A percentile compares a stretch with the other conserved stretches of the same genome.
Conservation (phyloP, 2,329 filamentous ascomycete species). For the Chaetothyriales sp. region DNA sequence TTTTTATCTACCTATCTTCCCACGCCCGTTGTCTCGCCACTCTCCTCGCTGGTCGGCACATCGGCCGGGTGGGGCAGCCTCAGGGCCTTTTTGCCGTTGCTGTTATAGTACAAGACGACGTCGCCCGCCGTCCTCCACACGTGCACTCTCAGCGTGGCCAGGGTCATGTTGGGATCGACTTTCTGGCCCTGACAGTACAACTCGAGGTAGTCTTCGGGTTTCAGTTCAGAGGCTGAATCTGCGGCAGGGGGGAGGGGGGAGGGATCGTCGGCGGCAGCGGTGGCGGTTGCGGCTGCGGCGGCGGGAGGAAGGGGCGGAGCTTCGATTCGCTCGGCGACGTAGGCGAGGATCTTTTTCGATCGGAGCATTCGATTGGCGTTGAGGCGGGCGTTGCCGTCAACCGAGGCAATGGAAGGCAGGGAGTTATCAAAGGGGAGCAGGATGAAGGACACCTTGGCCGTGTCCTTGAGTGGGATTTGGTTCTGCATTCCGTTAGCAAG, state of each 20-base stretch:
- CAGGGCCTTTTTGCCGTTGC: conserved; percentile 63
- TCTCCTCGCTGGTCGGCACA: conserved; percentile 14
- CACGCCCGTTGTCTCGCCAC: conserved; percentile 13
- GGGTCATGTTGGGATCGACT: conserved; percentile 69
- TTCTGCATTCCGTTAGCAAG: conserved; percentile 40
- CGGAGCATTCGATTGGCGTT: conserved; percentile 96
- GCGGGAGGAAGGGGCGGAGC: conserved; percentile 28
- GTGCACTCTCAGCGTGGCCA: conserved; percentile 83
- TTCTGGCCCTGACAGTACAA: conserved; percentile 69
- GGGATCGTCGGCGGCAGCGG: not conserved
- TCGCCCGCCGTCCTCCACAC: conserved; percentile 94
- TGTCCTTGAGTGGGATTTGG: conserved; percentile 70
- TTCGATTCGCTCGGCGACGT: conserved; percentile 86
- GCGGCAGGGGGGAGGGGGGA: not conserved
- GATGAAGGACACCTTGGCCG: conserved; percentile 89
- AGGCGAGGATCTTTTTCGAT: conserved; percentile 84
- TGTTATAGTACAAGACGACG: conserved; percentile 77
- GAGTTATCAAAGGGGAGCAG: conserved; percentile 66
- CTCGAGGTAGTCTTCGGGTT: conserved; percentile 86
- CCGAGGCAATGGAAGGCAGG: conserved; percentile 58
- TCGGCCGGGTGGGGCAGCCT: conserved; percentile 15
- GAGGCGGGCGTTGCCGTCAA: conserved; percentile 72
- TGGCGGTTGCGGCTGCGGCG: conserved; percentile 6
- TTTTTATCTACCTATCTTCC: conserved; percentile 22
- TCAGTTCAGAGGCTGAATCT: conserved; percentile 41